Base-by-base conservation (phyloP, 1,284 basidiomycete genomes). In the Boletus mariae region DNA sequence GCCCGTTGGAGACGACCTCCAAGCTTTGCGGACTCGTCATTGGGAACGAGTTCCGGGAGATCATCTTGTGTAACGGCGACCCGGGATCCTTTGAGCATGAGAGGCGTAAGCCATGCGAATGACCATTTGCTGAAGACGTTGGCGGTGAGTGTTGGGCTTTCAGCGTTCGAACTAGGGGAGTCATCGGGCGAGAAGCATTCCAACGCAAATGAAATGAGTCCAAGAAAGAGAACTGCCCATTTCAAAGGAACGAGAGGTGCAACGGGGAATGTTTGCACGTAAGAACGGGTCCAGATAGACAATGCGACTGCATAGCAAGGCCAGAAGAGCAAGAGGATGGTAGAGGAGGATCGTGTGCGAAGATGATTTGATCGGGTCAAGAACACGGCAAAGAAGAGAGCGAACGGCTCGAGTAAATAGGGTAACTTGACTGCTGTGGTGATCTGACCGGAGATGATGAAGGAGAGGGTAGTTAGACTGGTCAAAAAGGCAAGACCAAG, bases 91-190 rank as follows among this genome's bases (percentile, higher is more conserved):
- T 87, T 85, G 58, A 75, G 77, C 84, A 94, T 84, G 20, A 94
- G 76, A 0, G 81, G 79, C 1, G 87, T 87, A 77, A 94, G 82
- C 90, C 92, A 94, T 2, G 73, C 71, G 65, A 94, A 94, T 1
- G 78, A 82, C 84, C 80, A 90, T 52, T 76, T 73, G 59, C 83
- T 87, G 68, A 85, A 98, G 46, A 96, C 78, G 70, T 96, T 97
- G 32, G 95, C 92, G 0, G 82, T 86, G 20, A 88, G 66, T 1
- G 88, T 71, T 0, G 94, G 94, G 64, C 78, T 90, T 66, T 94
- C 90, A 23, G 72, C 64, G 48, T 75, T 73, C 8, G 76, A 76
- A 53, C 80, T 77, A 7, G 75, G 73, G 31, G 70, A 70, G 26
- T 73, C 65, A 29, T 92, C 89, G 0, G 92, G 85, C 0, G 89